Evolutionary conservation across 2,329 filamentous ascomycete genomes (phyloP).

Genomic region (Tolypocladium inflatum): DNA sequence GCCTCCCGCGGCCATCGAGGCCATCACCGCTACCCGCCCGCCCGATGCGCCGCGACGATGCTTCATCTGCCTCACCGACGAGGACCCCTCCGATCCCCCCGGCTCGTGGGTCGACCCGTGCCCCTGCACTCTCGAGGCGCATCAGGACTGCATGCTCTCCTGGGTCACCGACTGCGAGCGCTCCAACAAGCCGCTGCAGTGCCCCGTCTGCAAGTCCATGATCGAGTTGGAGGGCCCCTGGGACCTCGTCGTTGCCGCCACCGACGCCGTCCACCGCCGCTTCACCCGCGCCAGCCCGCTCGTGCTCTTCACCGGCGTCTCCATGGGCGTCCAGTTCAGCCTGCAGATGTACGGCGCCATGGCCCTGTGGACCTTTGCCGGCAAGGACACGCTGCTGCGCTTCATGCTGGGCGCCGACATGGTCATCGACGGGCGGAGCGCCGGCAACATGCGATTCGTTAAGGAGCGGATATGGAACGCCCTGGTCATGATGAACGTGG

Average conservation of each 20-base stretch:
- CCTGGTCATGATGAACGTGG: conserved; percentile 33
- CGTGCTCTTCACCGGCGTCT: conserved; percentile 53
- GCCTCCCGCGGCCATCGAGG: conserved; percentile 7
- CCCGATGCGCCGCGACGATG: conserved; percentile 33
- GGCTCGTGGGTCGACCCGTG: conserved; percentile 76
- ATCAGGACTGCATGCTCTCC: conserved; percentile 80
- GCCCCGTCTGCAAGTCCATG: conserved; percentile 80
- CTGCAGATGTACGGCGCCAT: conserved; percentile 43
- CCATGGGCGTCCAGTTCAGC: conserved; percentile 38
- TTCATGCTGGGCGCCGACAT: conserved; percentile 30
- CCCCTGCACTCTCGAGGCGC: conserved; percentile 80
- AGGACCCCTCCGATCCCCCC: conserved; percentile 37
- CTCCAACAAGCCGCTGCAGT: conserved; percentile 57
- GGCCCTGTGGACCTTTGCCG: conserved; percentile 42
- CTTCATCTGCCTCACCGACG: conserved; percentile 55
- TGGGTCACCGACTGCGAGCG: conserved; percentile 89
- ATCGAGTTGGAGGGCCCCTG: conserved; percentile 69
- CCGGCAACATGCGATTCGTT: conserved; percentile 12
- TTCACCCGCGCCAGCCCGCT: conserved; percentile 48
- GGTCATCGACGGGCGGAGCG: conserved; percentile 14
- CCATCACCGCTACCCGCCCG: conserved; percentile 7
- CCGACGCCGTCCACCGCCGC: conserved; percentile 46
- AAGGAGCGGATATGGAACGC: conserved; percentile 21
- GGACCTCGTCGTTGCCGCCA: conserved; percentile 60
- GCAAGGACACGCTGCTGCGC: conserved; percentile 30